phyloP scores from a whole-genome alignment of 2,329 filamentous ascomycete genomes.

The Reticulascus tulasneorum region DNA sequence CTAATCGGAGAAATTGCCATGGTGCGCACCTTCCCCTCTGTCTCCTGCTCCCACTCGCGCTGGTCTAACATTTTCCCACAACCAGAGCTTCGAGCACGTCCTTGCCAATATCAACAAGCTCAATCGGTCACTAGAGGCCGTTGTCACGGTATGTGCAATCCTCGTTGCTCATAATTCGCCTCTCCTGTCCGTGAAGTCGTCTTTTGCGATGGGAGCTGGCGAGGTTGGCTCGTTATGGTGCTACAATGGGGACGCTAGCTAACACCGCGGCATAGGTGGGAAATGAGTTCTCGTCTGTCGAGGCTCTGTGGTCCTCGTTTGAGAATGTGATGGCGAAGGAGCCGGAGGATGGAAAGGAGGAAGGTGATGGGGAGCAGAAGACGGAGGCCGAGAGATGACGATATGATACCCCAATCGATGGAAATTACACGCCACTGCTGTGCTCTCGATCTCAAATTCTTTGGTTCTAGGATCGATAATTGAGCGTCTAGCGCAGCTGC shows the following conservation, averaged over 20 bases:
- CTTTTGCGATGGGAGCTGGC: too few species aligned
- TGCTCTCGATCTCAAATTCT: too few species aligned
- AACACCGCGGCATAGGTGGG: slow-evolving; percentile 59
- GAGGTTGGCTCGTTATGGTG: too few species aligned
- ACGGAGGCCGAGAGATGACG: slow-evolving; percentile 21
- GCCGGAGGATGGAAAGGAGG: slow-evolving; percentile 28
- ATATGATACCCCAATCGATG: slow-evolving; percentile 13
- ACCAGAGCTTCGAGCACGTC: slow-evolving; percentile 76
- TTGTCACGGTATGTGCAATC: slow-evolving; percentile 76
- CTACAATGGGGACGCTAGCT: not conserved
- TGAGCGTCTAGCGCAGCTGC: too few species aligned
- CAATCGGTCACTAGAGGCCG: slow-evolving; percentile 85
- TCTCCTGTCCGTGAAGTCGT: too few species aligned
- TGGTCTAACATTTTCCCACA: slow-evolving; percentile 1
- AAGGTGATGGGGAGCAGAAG: slow-evolving; percentile 18
- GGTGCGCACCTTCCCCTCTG: slow-evolving; percentile 35
- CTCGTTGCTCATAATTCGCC: too few species aligned
- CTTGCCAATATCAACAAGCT: slow-evolving; percentile 94
- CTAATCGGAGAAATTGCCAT: slow-evolving; percentile 70
- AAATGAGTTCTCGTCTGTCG: slow-evolving; percentile 95
- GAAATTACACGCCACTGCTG: too few species aligned
- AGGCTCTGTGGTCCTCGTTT: slow-evolving; percentile 95
- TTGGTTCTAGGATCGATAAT: too few species aligned
- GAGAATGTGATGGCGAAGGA: slow-evolving; percentile 90
- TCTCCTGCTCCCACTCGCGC: not conserved